Conservation (phyloP, 805 yeast species). For the Candida nitratophila region DNA sequence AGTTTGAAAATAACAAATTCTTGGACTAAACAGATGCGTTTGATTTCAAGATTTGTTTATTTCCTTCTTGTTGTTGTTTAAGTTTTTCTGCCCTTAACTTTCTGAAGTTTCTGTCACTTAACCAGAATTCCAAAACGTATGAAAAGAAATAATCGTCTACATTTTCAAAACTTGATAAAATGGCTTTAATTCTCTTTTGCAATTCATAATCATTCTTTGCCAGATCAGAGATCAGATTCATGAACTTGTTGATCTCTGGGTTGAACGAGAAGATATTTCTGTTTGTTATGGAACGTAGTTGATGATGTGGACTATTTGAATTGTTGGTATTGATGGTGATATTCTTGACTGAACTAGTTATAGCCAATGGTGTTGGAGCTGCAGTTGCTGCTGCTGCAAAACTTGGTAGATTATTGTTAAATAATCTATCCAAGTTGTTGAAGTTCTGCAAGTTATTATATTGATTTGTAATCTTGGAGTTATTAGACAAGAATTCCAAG, state of each 20-base stretch:
- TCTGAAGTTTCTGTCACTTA: conserved; percentile 23
- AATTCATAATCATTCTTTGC: conserved; percentile 27
- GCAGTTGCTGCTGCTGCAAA: background rate
- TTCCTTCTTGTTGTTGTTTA: background rate
- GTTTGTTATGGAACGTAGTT: background rate
- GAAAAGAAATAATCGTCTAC: conserved; percentile 27
- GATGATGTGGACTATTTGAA: background rate
- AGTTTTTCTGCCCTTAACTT: conserved; percentile 1
- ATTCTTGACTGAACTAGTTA: too few species aligned
- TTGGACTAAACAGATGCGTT: too few species aligned
- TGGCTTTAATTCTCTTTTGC: conserved; percentile 17
- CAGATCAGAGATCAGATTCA: conserved; percentile 18
- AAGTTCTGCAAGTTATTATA: conserved; percentile 22
- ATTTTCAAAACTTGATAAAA: conserved; percentile 22
- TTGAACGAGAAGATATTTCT: conserved; percentile 3
- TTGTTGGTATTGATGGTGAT: background rate
- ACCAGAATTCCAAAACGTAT: conserved; percentile 27
- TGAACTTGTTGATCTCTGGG: conserved; percentile 20
- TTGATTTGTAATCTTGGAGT: conserved; percentile 13
- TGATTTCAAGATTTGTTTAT: too few species aligned
- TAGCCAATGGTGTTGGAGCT: background rate
- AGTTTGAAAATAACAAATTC: too few species aligned
- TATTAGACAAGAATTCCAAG: conserved; percentile 23
- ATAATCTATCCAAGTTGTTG: conserved; percentile 17
- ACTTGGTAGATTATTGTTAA: conserved; percentile 8